Percentiles rank a stretch among this genome's conserved stretches.
Conservation (phyloP, 2,329 filamentous ascomycete species). For the Trichoderma breve region DNA sequence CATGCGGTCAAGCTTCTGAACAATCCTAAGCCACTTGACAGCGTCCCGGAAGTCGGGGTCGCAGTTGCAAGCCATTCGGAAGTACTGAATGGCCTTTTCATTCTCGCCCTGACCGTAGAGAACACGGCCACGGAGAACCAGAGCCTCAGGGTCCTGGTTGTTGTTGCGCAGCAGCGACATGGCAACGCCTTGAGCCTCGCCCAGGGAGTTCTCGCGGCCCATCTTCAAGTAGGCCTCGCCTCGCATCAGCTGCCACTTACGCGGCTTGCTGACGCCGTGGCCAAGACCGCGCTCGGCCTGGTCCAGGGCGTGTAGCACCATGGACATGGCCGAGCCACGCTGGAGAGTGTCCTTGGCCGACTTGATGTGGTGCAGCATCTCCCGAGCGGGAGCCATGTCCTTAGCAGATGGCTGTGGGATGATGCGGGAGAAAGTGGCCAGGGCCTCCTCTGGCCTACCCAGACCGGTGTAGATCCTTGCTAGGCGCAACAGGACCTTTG, state of each 20-base stretch:
- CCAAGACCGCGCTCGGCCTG: slow-evolving; percentile 83
- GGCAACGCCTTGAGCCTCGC: slow-evolving; percentile 88
- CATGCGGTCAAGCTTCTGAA: slow-evolving; percentile 88
- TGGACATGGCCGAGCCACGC: slow-evolving; percentile 76
- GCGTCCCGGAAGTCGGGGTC: slow-evolving; percentile 90
- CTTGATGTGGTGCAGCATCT: slow-evolving; percentile 78
- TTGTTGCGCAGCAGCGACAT: slow-evolving; percentile 84
- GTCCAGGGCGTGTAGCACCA: slow-evolving; percentile 89
- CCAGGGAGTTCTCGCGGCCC: slow-evolving; percentile 82
- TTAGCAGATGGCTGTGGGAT: slow-evolving; percentile 77
- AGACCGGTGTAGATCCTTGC: slow-evolving; percentile 87
- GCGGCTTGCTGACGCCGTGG: slow-evolving; percentile 70
- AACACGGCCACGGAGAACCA: slow-evolving; percentile 83
- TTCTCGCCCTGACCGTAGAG: slow-evolving; percentile 92
- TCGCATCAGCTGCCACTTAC: slow-evolving; percentile 91
- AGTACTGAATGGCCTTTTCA: slow-evolving; percentile 88
- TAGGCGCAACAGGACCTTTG: slow-evolving; percentile 84
- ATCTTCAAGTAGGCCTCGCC: slow-evolving; percentile 92
- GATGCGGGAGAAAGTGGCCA: slow-evolving; percentile 78
- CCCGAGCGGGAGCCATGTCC: slow-evolving; percentile 77
- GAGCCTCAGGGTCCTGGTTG: slow-evolving; percentile 86
- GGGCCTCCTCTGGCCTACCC: slow-evolving; percentile 81
- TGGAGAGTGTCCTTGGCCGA: slow-evolving; percentile 76
- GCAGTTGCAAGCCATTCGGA: slow-evolving; percentile 82
- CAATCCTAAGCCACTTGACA: slow-evolving; percentile 81